Evolutionary conservation across 176 grass and related monocot genomes (phyloP).

Genomic region (Echinochloa phyllopogon): DNA sequence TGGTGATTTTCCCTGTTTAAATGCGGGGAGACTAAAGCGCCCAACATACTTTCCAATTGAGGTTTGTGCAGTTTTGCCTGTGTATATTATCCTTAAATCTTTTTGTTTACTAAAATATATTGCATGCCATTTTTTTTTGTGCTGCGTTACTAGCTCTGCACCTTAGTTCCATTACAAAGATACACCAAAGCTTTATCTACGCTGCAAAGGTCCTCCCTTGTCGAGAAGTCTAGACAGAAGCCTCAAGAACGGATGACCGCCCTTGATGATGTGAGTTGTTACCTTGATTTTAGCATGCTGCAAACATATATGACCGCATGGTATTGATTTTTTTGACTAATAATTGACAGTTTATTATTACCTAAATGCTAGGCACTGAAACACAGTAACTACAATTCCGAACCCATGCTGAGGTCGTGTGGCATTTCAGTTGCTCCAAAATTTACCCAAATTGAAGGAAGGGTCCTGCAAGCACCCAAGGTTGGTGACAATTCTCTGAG

Average conservation of each 20-base stretch:
- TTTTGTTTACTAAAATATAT: neutral
- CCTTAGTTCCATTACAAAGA: slow-evolving; percentile 70
- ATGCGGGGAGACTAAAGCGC: slow-evolving; percentile 76
- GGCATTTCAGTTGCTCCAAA: slow-evolving; percentile 64
- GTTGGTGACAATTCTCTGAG: slow-evolving; percentile 40
- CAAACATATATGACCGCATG: neutral
- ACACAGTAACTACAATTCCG: slow-evolving; percentile 62
- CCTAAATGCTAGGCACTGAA: slow-evolving; percentile 55
- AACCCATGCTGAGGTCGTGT: slow-evolving; percentile 71
- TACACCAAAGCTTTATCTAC: slow-evolving; percentile 84
- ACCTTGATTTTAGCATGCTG: slow-evolving; percentile 25
- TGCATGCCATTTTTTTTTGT: slow-evolving; percentile 19
- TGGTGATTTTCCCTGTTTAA: slow-evolving; percentile 73
- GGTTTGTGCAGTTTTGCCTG: slow-evolving; percentile 42
- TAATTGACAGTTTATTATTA: slow-evolving; percentile 20
- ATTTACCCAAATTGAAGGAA: slow-evolving; percentile 74
- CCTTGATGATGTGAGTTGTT: slow-evolving; percentile 60
- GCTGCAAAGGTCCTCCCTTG: slow-evolving; percentile 69
- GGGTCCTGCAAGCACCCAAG: slow-evolving; percentile 67
- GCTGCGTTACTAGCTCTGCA: slow-evolving; percentile 63
- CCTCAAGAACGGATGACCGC: slow-evolving; percentile 71
- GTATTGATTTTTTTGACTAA: neutral
- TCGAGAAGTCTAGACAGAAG: slow-evolving; percentile 88
- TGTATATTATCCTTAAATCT: neutral
- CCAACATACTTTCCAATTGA: slow-evolving; percentile 82